These are phyloP conservation scores for Paulinella micropora DNA, from an alignment of 78 protist genomes.

Conservation along the genomic window DNA sequence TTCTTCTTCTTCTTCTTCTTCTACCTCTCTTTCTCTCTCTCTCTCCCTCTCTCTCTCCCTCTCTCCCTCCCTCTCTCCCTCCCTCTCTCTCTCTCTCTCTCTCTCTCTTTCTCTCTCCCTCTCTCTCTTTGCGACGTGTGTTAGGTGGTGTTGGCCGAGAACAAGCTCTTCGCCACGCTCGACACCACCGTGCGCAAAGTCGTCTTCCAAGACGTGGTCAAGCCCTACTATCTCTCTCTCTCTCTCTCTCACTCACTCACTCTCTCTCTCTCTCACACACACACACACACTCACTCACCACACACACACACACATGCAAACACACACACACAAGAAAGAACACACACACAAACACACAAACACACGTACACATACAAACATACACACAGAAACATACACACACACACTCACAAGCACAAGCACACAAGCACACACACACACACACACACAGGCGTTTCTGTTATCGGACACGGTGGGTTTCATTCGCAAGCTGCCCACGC, in stretches of 20 bases:
- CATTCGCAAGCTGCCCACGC: background rate
- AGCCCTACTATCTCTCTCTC: too few relatives aligned
- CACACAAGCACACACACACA: too few relatives aligned
- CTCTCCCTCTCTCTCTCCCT: background rate
- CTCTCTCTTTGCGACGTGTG: background rate
- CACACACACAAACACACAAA: too few relatives aligned
- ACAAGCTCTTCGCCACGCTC: background rate
- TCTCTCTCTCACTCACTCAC: too few relatives aligned
- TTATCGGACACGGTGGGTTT: background rate
- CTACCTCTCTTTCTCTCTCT: background rate
- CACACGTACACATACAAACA: too few relatives aligned
- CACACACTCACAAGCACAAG: too few relatives aligned
- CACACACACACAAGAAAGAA: too few relatives aligned
- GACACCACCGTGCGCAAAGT: background rate
- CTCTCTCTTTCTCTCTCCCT: background rate
- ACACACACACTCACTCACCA: too few relatives aligned
- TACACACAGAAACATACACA: too few relatives aligned
- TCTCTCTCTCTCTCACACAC: too few relatives aligned
- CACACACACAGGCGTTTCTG: too few relatives aligned
- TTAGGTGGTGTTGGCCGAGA: background rate
- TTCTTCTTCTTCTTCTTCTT: background rate
- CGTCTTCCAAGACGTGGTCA: background rate
- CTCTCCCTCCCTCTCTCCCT: slow-evolving; percentile 1
- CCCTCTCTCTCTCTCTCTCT: background rate
- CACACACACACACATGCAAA: too few relatives aligned